Evolutionary conservation across 2,329 filamentous ascomycete genomes (phyloP), one percentile per base, ranked within the genome.

Genomic region (Anisogramma anomala): DNA sequence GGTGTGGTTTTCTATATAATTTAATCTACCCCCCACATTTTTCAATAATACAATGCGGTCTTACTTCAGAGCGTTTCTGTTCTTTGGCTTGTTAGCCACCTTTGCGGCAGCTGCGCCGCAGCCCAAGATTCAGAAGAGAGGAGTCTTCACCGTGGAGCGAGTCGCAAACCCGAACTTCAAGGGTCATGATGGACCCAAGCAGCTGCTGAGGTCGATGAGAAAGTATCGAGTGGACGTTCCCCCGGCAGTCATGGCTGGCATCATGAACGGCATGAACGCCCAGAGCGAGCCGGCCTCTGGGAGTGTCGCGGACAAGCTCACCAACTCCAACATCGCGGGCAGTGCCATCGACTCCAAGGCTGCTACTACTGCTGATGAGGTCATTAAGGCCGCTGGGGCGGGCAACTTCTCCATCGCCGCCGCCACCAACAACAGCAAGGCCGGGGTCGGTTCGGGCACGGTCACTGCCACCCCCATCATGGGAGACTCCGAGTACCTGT

Each of bases 401-500:
- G 33, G 39, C 6, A 36, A 28, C 22, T 34, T 34, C 32, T 37
- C 20, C 26, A 36, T 42, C 10, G 28, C 44, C 2, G 33, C 17
- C 7, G 51, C 27, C 41, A 53, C 46, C 41, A 47, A 30, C 13
- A 50, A 50, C 32, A 52, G 52, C n/a, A 52, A 55, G 35, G 54
- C 52, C 13, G 53, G 50, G 32, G 53, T 57, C 38, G 65, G 57
- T 53, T 67, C 58, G 25, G 80, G 80, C 35, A 59, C 69, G 30
- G 83, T 84, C 39, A 63, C 72, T 22, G 77, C 79, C 39, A 78
- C 72, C 20, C 76, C 79, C 10, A 74, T 79, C 48, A 61, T 70
- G 33, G 75, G 78, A 50, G 82, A 83, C 53, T 67, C 73, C 35
- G 76, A 84, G 45, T 88, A 84, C 53, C 68, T 88, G 10, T 72